phyloP scores from a whole-genome alignment of 768 basidiomycete genomes.

The Pleurotus ostreatus region DNA sequence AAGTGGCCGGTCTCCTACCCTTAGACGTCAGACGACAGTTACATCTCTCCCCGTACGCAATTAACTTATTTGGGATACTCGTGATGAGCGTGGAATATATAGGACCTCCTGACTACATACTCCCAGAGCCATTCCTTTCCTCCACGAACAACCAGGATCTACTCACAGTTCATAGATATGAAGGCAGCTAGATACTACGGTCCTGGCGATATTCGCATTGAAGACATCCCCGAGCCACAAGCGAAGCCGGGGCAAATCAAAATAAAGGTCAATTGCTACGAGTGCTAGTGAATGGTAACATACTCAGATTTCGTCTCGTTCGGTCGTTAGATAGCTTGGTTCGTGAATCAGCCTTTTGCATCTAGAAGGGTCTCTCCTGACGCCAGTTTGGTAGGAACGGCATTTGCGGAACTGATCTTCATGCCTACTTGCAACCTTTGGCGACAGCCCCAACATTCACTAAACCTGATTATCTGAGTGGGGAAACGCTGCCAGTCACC shows the following conservation, averaged over 20 bases:
- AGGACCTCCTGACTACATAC: too few species aligned
- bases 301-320: not conserved
- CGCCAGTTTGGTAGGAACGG: constrained; percentile 14
- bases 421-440: constrained; percentile 30
- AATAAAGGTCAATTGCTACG: not conserved
- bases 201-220: constrained; percentile 7
- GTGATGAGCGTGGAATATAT: too few species aligned
- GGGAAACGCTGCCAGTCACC: constrained; percentile 35
- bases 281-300: too few species aligned
- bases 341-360: constrained; percentile 8
- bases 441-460: constrained; percentile 26
- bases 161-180: not conserved
- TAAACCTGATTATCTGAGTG: constrained; percentile 30
- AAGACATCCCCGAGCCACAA: not conserved
- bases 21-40: too few species aligned
- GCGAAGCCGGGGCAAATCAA: constrained; percentile 4
- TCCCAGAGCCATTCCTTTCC: not conserved
- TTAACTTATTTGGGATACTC: too few species aligned
- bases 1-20: not conserved
- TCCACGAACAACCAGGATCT: not conserved
- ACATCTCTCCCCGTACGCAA: too few species aligned
- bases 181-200: constrained; percentile 9
- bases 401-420: constrained; percentile 44
- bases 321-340: constrained; percentile 26
- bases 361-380: too few species aligned